Percentiles rank a stretch among this genome's conserved stretches.
phyloP scores from a whole-genome alignment of 2,329 filamentous ascomycete genomes.

The Pseudocercospora ulei region DNA sequence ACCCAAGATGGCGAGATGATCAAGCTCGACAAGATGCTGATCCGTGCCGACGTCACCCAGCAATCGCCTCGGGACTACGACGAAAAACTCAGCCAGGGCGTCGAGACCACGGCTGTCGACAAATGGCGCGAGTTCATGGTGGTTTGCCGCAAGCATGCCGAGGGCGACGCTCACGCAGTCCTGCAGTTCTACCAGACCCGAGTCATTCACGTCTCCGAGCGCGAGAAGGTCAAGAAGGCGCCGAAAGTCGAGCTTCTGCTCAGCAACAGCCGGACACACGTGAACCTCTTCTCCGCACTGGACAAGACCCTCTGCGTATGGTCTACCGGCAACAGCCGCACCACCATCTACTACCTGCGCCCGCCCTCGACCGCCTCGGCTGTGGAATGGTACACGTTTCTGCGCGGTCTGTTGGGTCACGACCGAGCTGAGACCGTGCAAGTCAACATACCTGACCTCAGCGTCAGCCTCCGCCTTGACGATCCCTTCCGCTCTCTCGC shows the following conservation, averaged over 20 bases:
- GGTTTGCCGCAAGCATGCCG: conserved; percentile 51
- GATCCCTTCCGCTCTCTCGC: conserved; percentile 51
- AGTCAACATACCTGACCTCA: conserved; percentile 55
- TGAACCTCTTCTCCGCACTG: conserved; percentile 56
- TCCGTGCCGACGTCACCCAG: conserved; percentile 48
- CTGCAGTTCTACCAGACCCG: conserved; percentile 33
- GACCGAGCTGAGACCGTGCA: conserved; percentile 48
- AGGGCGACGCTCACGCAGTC: conserved; percentile 42
- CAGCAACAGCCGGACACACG: conserved; percentile 44
- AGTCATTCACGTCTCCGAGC: conserved; percentile 48
- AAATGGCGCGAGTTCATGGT: conserved; percentile 58
- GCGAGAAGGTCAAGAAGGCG: conserved; percentile 44
- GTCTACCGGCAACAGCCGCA: conserved; percentile 46
- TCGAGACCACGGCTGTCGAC: conserved; percentile 50
- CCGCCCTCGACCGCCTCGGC: conserved; percentile 52
- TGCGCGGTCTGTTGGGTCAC: conserved; percentile 52
- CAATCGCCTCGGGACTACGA: conserved; percentile 51
- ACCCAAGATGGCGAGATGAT: conserved; percentile 52
- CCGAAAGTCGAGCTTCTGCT: conserved; percentile 51
- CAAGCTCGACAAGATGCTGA: conserved; percentile 60
- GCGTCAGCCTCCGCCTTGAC: conserved; percentile 49
- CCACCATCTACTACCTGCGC: conserved; percentile 53
- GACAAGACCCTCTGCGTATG: conserved; percentile 60
- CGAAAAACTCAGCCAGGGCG: conserved; percentile 53
- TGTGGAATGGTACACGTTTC: conserved; percentile 60